Evolutionary conservation across 306 rosid genomes (phyloP), one percentile per base, ranked within the genome.

Genomic region (Castanea crenata): DNA sequence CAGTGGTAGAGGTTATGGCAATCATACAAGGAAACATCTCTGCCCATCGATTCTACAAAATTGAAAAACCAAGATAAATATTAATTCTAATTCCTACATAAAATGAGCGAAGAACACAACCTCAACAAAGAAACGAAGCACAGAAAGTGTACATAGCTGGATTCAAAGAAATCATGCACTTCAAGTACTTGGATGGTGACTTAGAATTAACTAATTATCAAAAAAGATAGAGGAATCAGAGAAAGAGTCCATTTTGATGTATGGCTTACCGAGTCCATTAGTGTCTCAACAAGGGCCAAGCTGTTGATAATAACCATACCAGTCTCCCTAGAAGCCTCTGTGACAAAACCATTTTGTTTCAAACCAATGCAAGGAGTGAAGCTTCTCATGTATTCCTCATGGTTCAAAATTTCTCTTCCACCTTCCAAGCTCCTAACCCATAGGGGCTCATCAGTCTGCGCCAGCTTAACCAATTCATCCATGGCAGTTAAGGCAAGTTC

Each of bases 401-500:
- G 91, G 85, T 93, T 96, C 86, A 96, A 41, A 16, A 93, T 76
- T 38, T 90, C 93, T 52, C 93, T 93, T 73, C 92, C 97, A 0
- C 94, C 95, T 74, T 88, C 98, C 57, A 87, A 73, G 74, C 89
- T 85, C 78, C 92, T 89, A 1, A 91, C 67, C 99, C 99, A 96
- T 58, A 96, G 96, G 14, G 99, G 94, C n/a, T 91, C 97, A 19
- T 84, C 89, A 1, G 86, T 82, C 38, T 93, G 98, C 0, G 96
- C 97, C 91, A 91, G 83, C 79, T 96, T 93, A 38, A 96, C 92
- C 80, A 96, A 77, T 80, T 96, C 99, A 77, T 93, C 99, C 99
- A 93, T 96, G 51, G 99, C 98, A 2, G 94, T 84, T 86, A 96
- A 87, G 16, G 97, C 98, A 14, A 96, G 97, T 86, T 96, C 99